Base-by-base conservation (phyloP, 2,329 filamentous ascomycete species). In the Paraconiothyrium sp. region DNA sequence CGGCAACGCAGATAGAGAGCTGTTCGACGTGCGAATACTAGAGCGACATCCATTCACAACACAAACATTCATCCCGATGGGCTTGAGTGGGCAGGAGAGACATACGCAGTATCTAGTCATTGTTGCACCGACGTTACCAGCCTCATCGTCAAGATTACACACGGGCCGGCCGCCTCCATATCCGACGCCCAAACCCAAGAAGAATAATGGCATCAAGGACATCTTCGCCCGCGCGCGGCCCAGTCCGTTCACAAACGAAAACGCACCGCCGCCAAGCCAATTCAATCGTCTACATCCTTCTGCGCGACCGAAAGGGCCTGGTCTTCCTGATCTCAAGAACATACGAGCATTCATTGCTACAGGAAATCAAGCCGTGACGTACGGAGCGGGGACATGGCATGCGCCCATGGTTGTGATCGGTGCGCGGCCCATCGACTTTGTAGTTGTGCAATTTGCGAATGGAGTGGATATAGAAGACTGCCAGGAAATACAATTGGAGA, bases 11-110 rank as follows among this genome's bases (percentile, higher is more conserved):
- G 61, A 73, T 24, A 67, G 69, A 48, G 67, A 74, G 44, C 63
- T 85, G 4, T 92, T 97, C 75, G 83, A 86, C 49, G 85, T 97
- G 57, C 80, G 81, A 22, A 87, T 97, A 60, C 86, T 98, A 34
- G 95, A 99, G 78, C 86, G 95, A 43, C 95, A 99, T 79, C 94
- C 95, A 0, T 98, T 89, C 79, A 98, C 95, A 1, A 92, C 92
- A 1, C 95, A 99, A 81, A 97, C 93, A 0, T 98, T 99, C 78
- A 86, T 92, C 47, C 95, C 95, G 0, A 82, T 97, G 54, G 86
- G 87, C 39, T 71, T 89, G 32, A 82, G 79, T 1, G 70, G 80
- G 11, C 80, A 81, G n/a, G 80, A 84, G 57, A 68, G 67, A 57
- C 71, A 77, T 57, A 82, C 83, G 11, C 80, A 83, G 24, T 97